A percentile compares a stretch with the other conserved stretches of the same genome.
These are phyloP conservation scores for Abortiporus biennis DNA, from an alignment of 1,284 basidiomycete species.

Conservation along the genomic window DNA sequence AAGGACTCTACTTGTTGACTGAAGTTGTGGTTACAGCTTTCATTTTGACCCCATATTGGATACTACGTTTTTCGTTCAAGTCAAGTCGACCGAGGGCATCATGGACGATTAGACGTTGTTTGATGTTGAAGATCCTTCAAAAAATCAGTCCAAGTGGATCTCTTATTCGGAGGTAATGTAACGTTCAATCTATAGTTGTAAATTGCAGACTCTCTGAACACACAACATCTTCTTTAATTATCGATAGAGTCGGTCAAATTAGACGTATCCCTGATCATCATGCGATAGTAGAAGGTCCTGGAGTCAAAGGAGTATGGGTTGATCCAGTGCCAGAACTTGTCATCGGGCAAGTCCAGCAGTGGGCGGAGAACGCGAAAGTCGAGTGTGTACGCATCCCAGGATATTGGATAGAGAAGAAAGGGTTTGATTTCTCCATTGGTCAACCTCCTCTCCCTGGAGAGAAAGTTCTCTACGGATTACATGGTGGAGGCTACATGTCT, in stretches of 20 bases:
- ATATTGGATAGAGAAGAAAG: conserved; percentile 27
- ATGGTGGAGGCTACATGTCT: conserved; percentile 19
- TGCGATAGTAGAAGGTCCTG: conserved; percentile 5
- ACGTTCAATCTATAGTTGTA: too few species aligned
- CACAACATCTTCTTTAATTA: background rate
- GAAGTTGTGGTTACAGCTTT: conserved; percentile 18
- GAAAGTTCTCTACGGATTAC: conserved; percentile 28
- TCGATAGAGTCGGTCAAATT: background rate
- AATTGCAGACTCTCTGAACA: too few species aligned
- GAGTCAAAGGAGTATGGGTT: conserved; percentile 9
- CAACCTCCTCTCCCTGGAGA: conserved; percentile 23
- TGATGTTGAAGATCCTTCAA: conserved; percentile 1
- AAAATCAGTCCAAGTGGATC: background rate
- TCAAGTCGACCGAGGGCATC: conserved; percentile 1
- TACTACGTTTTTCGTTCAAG: background rate
- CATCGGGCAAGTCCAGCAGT: conserved; percentile 11
- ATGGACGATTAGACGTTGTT: conserved; percentile 3
- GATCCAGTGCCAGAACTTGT: conserved; percentile 6
- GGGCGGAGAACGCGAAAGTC: conserved; percentile 19
- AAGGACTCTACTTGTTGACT: conserved; percentile 28
- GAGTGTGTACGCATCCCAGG: conserved; percentile 25
- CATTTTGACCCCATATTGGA: conserved; percentile 5
- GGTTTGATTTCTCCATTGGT: conserved; percentile 9
- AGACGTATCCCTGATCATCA: conserved; percentile 5
- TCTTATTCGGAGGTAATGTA: too few species aligned